A percentile compares a stretch with the other conserved stretches of the same genome.
These are phyloP conservation scores for Xylaria sp. DNA, from an alignment of 2,329 filamentous ascomycete genomes.

Conservation along the genomic window DNA sequence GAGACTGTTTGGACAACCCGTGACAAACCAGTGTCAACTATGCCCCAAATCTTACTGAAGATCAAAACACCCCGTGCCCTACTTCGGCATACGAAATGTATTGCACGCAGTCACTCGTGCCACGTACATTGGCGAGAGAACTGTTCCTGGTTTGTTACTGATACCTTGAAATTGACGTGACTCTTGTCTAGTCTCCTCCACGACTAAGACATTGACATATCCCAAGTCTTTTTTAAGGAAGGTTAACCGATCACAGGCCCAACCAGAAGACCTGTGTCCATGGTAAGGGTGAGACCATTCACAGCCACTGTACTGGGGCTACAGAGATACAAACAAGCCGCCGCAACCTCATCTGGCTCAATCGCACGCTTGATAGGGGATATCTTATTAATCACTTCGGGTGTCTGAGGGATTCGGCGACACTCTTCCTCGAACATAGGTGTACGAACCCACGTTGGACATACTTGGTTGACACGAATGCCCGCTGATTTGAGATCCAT, in stretches of 20 bases:
- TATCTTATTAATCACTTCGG: conserved; percentile 27
- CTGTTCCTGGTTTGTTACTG: too few species aligned
- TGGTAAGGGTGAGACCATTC: conserved; percentile 36
- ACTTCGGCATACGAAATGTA: too few species aligned
- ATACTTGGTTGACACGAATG: conserved; percentile 41
- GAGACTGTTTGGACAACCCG: too few species aligned
- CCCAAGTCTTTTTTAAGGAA: background rate
- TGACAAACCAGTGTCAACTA: too few species aligned
- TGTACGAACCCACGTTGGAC: conserved; percentile 38
- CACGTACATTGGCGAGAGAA: too few species aligned
- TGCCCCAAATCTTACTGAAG: too few species aligned
- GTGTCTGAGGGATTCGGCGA: conserved; percentile 29
- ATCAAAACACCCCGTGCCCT: too few species aligned
- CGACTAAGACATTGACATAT: background rate
- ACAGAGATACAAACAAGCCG: conserved; percentile 42
- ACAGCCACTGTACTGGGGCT: conserved; percentile 35
- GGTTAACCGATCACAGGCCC: background rate
- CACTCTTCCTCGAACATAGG: conserved; percentile 42
- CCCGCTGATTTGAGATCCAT: conserved; percentile 38
- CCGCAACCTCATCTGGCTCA: conserved; percentile 42
- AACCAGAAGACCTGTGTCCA: conserved; percentile 33
- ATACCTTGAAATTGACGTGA: background rate
- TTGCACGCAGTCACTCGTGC: too few species aligned
- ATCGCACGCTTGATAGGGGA: conserved; percentile 37
- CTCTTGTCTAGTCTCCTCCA: background rate